Conservation (phyloP, 2,329 filamentous ascomycete genomes). For the Ophidiomyces ophidiicola region DNA sequence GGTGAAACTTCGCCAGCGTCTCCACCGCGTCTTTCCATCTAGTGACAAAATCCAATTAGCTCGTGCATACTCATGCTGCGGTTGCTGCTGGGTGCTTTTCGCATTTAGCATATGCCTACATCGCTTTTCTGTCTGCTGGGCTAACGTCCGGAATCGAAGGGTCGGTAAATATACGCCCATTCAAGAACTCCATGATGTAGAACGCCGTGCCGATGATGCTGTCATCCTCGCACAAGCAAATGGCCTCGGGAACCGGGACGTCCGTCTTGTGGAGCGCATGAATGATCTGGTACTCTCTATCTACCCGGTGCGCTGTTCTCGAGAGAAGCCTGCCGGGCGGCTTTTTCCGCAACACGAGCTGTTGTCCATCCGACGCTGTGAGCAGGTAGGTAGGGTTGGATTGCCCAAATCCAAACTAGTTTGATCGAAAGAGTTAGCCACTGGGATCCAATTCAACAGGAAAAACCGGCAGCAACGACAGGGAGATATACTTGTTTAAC, state of each 20-base stretch:
- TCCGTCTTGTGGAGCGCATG: constrained; percentile 66
- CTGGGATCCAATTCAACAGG: not conserved
- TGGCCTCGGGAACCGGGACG: constrained; percentile 73
- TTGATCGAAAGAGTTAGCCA: not conserved
- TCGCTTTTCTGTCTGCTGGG: constrained; percentile 55
- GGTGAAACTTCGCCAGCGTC: constrained; percentile 76
- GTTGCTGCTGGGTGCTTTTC: not conserved
- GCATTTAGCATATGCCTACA: constrained; percentile 50
- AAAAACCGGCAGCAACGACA: not conserved
- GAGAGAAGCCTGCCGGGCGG: constrained; percentile 88
- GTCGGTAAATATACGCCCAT: constrained; percentile 88
- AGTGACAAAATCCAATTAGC: constrained; percentile 6
- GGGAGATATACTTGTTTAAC: constrained; percentile 63
- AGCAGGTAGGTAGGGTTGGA: constrained; percentile 95
- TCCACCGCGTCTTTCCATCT: constrained; percentile 73
- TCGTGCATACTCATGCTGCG: not conserved
- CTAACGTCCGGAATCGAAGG: constrained; percentile 63
- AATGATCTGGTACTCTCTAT: constrained; percentile 87
- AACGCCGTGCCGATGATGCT: constrained; percentile 77
- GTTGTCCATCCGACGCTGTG: constrained; percentile 54
- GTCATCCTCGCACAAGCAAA: constrained; percentile 75
- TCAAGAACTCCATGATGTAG: constrained; percentile 93
- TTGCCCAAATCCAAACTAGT: constrained; percentile 88
- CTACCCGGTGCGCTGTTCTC: constrained; percentile 89
- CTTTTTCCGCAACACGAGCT: constrained; percentile 93